Percentiles rank a stretch among this genome's conserved stretches.
Evolutionary conservation across 148 eudicot genomes (phyloP).

Genomic region (Talinum fruticosum): DNA sequence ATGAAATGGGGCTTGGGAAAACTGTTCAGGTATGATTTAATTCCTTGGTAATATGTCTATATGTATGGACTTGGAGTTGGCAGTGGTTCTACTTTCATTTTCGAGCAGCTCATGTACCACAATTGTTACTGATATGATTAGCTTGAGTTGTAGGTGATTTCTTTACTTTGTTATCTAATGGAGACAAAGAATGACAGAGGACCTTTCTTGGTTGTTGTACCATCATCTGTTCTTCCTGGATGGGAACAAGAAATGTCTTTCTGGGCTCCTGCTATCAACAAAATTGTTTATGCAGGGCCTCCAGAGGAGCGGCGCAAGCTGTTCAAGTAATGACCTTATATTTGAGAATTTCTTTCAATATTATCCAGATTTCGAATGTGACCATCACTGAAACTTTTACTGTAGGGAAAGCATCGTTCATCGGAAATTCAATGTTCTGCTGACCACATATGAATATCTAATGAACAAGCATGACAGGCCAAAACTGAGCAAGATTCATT

Average conservation of each 20-base stretch:
- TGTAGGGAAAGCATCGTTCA: slow-evolving; percentile 84
- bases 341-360: slow-evolving; percentile 3
- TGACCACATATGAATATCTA: slow-evolving; percentile 95
- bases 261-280: slow-evolving; percentile 93
- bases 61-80: slow-evolving; percentile 4
- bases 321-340: slow-evolving; percentile 61
- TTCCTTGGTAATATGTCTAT: not conserved
- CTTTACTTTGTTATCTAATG: slow-evolving; percentile 90
- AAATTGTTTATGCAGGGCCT: slow-evolving; percentile 89
- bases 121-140: slow-evolving; percentile 13
- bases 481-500: slow-evolving; percentile 79
- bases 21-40: slow-evolving; percentile 79
- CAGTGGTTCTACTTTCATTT: slow-evolving; percentile 2
- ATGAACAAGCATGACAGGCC: slow-evolving; percentile 99
- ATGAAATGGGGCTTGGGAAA: slow-evolving; percentile 99
- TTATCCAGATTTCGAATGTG: not conserved
- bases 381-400: slow-evolving; percentile 10
- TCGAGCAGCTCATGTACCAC: not conserved
- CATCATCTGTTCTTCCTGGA: slow-evolving; percentile 95
- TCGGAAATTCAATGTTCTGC: slow-evolving; percentile 88
- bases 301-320: slow-evolving; percentile 91
- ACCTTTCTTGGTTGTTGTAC: slow-evolving; percentile 95
- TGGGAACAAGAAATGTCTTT: slow-evolving; percentile 85
- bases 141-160: slow-evolving; percentile 61
- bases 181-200: slow-evolving; percentile 95